Percentiles rank a stretch among this genome's conserved stretches.
Conservation (phyloP, 2,329 filamentous ascomycete genomes). For the Talaromyces atroroseus region DNA sequence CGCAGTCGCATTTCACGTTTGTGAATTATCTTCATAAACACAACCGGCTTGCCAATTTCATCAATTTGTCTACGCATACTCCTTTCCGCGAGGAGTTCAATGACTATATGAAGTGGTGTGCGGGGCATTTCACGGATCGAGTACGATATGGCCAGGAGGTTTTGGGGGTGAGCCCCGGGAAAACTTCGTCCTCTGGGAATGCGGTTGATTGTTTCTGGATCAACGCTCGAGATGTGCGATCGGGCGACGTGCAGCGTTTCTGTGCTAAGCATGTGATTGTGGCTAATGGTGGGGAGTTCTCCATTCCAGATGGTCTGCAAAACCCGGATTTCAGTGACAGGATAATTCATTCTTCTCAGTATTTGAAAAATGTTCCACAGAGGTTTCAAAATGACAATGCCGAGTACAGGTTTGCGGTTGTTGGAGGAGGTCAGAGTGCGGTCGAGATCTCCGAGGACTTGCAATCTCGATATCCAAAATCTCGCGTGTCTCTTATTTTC, state of each 20-base stretch:
- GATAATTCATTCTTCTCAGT: slow-evolving; percentile 12
- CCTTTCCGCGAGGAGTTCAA: slow-evolving; percentile 15
- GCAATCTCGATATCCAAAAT: slow-evolving; percentile 11
- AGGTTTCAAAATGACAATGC: slow-evolving; percentile 1
- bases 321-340: background rate
- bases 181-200: background rate
- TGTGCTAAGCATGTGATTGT: slow-evolving; percentile 13
- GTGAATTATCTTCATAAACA: slow-evolving; percentile 13
- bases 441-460: slow-evolving; percentile 13
- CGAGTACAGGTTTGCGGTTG: slow-evolving; percentile 6
- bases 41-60: slow-evolving; percentile 9
- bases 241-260: background rate
- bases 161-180: slow-evolving; percentile 3
- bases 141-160: slow-evolving; percentile 13
- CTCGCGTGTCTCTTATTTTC: slow-evolving; percentile 9
- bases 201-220: slow-evolving; percentile 9
- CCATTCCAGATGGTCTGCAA: slow-evolving; percentile 5
- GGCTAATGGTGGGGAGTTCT: slow-evolving; percentile 11
- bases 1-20: slow-evolving; percentile 13
- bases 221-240: background rate
- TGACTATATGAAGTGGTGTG: slow-evolving; percentile 15
- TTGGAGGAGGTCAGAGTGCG: slow-evolving; percentile 13
- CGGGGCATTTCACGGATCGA: slow-evolving; percentile 7
- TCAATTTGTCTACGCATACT: slow-evolving; percentile 14
- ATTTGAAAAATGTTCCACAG: background rate